Evolutionary conservation across 2,329 filamentous ascomycete species (phyloP).

Genomic region (Penicillium sp.): DNA sequence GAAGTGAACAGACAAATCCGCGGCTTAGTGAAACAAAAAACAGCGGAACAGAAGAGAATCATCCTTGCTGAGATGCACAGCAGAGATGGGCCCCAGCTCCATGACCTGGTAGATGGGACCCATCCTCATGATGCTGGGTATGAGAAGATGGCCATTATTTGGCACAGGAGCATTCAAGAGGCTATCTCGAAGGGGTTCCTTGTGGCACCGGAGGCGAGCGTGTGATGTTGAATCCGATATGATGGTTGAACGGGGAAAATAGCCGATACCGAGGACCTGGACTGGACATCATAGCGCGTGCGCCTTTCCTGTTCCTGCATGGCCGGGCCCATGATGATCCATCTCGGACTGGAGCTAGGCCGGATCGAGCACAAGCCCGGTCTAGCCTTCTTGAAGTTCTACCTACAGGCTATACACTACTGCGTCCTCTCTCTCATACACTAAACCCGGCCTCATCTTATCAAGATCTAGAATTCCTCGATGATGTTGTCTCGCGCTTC

Average conservation of each 20-base stretch:
- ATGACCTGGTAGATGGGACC: constrained; percentile 6
- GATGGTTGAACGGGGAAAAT: no score
- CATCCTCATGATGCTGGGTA: constrained; percentile 8
- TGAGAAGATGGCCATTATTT: constrained; percentile 7
- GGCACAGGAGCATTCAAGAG: no score
- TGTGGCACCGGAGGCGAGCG: no score
- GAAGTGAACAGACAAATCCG: constrained; percentile 34
- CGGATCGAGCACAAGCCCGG: not conserved
- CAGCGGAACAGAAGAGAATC: constrained; percentile 28
- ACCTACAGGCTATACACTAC: no score
- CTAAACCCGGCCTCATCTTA: not conserved
- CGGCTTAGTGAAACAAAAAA: constrained; percentile 24
- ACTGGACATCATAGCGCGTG: no score
- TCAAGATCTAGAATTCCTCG: not conserved
- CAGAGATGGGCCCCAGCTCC: not conserved
- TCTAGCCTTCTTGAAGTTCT: no score
- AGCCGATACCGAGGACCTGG: no score
- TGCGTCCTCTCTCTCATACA: not conserved
- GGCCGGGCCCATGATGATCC: no score
- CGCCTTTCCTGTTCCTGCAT: no score
- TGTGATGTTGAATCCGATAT: no score
- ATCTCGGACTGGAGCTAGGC: no score
- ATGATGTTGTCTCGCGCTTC: not conserved
- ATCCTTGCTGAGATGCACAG: constrained; percentile 41
- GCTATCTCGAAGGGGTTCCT: no score